phyloP scores from a whole-genome alignment of 257 asterid genomes.

The Salvia miltiorrhiza region DNA sequence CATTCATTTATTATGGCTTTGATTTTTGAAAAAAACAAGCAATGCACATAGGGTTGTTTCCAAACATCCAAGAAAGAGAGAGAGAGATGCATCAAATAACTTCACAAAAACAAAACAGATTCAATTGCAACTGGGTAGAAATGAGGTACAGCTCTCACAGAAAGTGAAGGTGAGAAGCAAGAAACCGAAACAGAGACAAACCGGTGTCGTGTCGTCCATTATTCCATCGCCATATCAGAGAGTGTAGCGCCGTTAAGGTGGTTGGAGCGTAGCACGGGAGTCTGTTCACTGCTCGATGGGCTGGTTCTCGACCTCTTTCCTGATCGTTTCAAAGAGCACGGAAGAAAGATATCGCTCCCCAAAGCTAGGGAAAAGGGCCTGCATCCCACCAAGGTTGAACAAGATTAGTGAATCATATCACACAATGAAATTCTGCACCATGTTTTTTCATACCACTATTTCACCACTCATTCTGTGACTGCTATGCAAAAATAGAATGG shows the following conservation, averaged over 20 bases:
- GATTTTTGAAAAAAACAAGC: no score
- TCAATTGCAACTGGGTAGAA: not conserved
- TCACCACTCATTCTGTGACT: not conserved
- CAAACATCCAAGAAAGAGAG: not conserved
- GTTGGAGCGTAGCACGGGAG: no score
- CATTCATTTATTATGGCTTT: no score
- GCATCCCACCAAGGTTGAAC: not conserved
- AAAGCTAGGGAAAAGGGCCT: conserved; percentile 86
- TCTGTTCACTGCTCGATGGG: conserved; percentile 55
- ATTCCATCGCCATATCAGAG: conserved; percentile 1
- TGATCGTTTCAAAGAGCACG: conserved; percentile 70
- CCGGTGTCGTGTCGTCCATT: not conserved
- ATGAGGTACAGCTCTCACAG: not conserved
- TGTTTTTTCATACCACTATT: no score
- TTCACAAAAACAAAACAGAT: not conserved
- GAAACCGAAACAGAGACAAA: not conserved
- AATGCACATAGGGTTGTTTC: not conserved
- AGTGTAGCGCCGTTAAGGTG: not conserved
- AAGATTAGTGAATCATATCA: not conserved
- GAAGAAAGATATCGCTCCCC: conserved; percentile 94
- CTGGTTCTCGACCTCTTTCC: conserved; percentile 78
- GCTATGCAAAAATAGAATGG: not conserved
- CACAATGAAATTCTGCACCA: not conserved
- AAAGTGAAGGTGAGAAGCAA: not conserved
- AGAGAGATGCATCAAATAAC: not conserved